Evolutionary conservation across 2,329 filamentous ascomycete species (phyloP), one percentile per base, ranked within the genome.

Genomic region (Tolypocladium sp.): DNA sequence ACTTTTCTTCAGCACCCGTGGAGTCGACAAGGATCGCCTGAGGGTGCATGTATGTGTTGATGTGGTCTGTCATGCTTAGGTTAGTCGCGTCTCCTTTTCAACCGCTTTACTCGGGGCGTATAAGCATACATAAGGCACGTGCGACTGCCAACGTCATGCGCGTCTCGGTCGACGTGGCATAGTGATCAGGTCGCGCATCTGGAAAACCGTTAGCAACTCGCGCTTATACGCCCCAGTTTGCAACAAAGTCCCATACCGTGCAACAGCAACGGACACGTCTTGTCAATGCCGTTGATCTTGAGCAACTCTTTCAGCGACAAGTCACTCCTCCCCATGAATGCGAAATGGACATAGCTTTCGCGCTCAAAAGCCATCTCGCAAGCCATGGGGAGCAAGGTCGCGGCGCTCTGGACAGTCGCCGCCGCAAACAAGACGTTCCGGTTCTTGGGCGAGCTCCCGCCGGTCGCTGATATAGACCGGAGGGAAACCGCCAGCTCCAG

Each of bases 401-500:
- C 82, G 20, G 86, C 84, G 68, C 90, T 94, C 70, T 83, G 83
- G 56, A 95, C 74, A 61, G 82, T 92, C 0, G 90, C 87, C 4
- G 89, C 86, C 5, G 87, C 88, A 69, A 96, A 96, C 3, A 97
- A 73, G 20, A 96, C 81, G 67, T 92, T 92, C 56, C 82, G 82
- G 67, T 89, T 90, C 42, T 74, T 69, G 38, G 69, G 62, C 57
- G 76, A 75, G 55, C 73, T 72, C 5, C 86, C 86, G 33, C 76
- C 75, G 0, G 83, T 85, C 25, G 73, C 76, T 9, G 77, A 70
- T 51, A 88, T 83, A 15, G 77, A 79, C 49, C 86, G 82, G 46
- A 96, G 76, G 4, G 87, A 85, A 22, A 72, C 68, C 0, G 82
- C 83, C 49, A 97, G 80, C 13, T 82, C 73, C 65, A 82, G 82